Conservation (phyloP, 768 basidiomycete genomes). For the Lactarius quietus region DNA sequence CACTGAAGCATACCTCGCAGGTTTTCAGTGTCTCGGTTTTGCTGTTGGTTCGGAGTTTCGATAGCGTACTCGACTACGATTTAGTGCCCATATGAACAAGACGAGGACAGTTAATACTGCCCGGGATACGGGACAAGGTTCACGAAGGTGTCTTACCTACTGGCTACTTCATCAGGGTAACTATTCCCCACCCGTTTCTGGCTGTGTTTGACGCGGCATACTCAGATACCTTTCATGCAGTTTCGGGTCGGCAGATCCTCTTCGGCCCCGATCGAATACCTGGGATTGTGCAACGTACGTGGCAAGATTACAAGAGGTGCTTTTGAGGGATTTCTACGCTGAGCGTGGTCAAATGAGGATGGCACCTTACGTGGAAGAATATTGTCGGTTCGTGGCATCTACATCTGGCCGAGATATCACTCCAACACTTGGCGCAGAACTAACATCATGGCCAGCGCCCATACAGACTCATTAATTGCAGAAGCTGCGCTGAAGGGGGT, state of each 20-base stretch:
- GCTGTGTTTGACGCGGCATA: background rate
- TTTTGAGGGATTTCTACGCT: constrained; percentile 24
- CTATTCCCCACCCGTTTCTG: background rate
- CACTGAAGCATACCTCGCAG: no score
- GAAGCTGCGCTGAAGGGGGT: constrained; percentile 68
- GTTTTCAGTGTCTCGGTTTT: no score
- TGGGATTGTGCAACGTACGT: constrained; percentile 75
- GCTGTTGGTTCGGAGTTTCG: no score
- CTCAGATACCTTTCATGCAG: constrained; percentile 71
- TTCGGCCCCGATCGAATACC: constrained; percentile 74
- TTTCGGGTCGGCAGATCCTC: constrained; percentile 76
- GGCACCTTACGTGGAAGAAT: constrained; percentile 92
- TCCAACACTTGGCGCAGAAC: constrained; percentile 44
- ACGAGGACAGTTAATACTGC: no score
- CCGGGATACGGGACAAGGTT: no score
- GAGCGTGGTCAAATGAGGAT: constrained; percentile 55
- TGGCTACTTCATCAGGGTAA: constrained; percentile 77
- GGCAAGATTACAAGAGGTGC: constrained; percentile 71
- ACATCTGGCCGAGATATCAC: background rate
- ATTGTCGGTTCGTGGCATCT: constrained; percentile 47
- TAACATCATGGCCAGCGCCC: constrained; percentile 84
- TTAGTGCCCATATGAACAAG: no score
- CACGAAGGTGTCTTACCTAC: constrained; percentile 73
- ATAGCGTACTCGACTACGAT: no score
- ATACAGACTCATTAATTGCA: constrained; percentile 74